A percentile compares a stretch with the other conserved stretches of the same genome.
These are phyloP conservation scores for Cystobasidium slooffiae DNA, from an alignment of 1,284 basidiomycete species.

Conservation along the genomic window DNA sequence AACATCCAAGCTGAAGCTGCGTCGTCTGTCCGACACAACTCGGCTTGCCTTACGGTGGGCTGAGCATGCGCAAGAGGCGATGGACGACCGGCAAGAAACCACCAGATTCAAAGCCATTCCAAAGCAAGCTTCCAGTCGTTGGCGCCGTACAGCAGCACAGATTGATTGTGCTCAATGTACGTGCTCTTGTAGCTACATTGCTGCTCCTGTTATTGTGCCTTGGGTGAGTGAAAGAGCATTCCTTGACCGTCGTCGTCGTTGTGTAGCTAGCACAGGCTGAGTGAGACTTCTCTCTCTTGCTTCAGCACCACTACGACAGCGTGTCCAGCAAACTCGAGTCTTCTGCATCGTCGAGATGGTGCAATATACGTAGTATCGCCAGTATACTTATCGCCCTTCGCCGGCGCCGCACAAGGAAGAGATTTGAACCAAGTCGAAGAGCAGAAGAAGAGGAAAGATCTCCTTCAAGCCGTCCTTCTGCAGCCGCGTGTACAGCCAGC, in stretches of 20 bases:
- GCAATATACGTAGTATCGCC: not conserved
- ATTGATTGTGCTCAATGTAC: not conserved
- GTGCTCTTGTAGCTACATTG: not conserved
- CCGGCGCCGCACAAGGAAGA: not conserved
- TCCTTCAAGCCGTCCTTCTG: not conserved
- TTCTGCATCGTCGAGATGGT: not conserved
- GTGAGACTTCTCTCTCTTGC: not conserved
- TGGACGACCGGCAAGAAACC: not conserved
- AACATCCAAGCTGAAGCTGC: not conserved
- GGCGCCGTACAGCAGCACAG: not conserved
- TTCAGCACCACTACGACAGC: not conserved
- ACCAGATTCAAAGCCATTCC: not conserved
- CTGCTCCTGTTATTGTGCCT: not conserved
- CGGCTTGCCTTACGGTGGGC: not conserved
- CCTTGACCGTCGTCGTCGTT: not conserved
- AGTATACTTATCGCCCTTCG: not conserved
- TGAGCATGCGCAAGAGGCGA: slow-evolving; percentile 5
- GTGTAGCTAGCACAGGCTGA: not conserved
- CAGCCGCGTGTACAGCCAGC: not conserved
- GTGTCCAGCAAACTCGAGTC: not conserved
- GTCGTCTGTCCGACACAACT: not conserved
- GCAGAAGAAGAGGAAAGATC: not conserved
- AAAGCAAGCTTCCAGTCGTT: not conserved
- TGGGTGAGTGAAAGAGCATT: not conserved
- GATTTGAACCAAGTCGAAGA: not conserved